Evolutionary conservation across 2,329 filamentous ascomycete genomes (phyloP), one percentile per base, ranked within the genome.

Genomic region (Curvularia sp.): DNA sequence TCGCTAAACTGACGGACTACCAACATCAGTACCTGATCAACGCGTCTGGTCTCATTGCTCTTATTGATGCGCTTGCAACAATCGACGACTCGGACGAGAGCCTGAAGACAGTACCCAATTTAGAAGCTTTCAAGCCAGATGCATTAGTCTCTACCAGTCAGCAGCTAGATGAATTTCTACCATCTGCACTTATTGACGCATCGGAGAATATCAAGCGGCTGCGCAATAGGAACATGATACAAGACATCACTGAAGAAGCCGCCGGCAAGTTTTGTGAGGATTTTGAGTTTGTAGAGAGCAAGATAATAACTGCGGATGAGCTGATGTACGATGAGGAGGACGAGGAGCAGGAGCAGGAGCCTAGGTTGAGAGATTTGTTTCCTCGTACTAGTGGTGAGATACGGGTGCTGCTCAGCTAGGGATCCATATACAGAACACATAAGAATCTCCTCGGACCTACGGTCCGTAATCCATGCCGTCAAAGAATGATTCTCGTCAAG

Each of bases 141-240:
- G 77, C 83, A 0, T 81, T 98, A n/a, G 79, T 84, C 1, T 79
- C 82, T 49, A 87, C 89, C 2, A 91, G 91, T 68, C 91, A 93
- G 68, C 85, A 84, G 39, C 82, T 99, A 6, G 95, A 99, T 71
- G 88, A 92, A 60, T 99, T 98, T 78, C 81, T 99, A 23, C 93
- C 95, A 0, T 96, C 92, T 1, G 95, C 94, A 2, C 83, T 97
- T 28, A 94, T 97, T 82, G 95, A 99, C 74, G 93, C 93, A 2
- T 87, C 91, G 67, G 90, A 95, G 49, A 91, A 92, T 59, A 77
- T 98, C 25, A 89, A 89, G 63, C 82, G 86, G 41, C 79, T 99
- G 1, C 87, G 90, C 61, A 90, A 91, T 69, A 86, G 90, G 1
- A 83, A 82, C 10, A 79, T 96, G 56, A 89, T 90, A 13, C 86